These are phyloP conservation scores for Agaricus sinodeliciosus DNA, from an alignment of 768 basidiomycete genomes.

Conservation along the genomic window DNA sequence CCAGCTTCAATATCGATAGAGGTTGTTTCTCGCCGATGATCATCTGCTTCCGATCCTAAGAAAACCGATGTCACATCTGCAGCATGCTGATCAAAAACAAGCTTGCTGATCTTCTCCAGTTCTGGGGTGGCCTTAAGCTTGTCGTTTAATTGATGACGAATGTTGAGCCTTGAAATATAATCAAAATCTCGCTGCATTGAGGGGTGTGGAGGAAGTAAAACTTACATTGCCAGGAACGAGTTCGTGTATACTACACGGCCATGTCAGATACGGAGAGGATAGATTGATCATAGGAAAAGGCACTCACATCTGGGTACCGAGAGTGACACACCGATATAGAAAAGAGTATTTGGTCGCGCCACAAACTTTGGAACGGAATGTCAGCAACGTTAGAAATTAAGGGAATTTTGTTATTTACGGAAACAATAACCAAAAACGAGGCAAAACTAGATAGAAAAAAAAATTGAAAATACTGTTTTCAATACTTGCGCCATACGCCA, in stretches of 20 bases:
- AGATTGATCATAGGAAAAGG: background rate
- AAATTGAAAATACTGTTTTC: no score
- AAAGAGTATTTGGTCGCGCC: slow-evolving; percentile 21
- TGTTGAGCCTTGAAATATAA: background rate
- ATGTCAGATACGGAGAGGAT: background rate
- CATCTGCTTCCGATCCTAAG: background rate
- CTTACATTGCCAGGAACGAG: slow-evolving; percentile 15
- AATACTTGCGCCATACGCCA: no score
- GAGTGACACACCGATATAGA: slow-evolving; percentile 25
- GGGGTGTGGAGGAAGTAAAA: no score
- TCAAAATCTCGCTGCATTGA: background rate
- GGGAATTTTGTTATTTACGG: slow-evolving; percentile 14
- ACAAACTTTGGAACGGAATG: slow-evolving; percentile 18
- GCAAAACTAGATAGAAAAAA: slow-evolving; percentile 16
- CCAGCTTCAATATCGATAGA: no score
- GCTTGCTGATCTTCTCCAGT: background rate
- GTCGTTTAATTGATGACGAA: background rate
- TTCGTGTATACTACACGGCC: slow-evolving; percentile 14
- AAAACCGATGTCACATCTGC: background rate
- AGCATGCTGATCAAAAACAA: background rate
- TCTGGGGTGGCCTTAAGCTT: background rate
- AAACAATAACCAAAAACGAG: slow-evolving; percentile 22
- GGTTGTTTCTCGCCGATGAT: no score
- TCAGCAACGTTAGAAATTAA: no score
- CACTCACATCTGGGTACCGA: slow-evolving; percentile 24